Evolutionary conservation across 306 rosid genomes (phyloP).

Genomic region (Casuarina glauca): DNA sequence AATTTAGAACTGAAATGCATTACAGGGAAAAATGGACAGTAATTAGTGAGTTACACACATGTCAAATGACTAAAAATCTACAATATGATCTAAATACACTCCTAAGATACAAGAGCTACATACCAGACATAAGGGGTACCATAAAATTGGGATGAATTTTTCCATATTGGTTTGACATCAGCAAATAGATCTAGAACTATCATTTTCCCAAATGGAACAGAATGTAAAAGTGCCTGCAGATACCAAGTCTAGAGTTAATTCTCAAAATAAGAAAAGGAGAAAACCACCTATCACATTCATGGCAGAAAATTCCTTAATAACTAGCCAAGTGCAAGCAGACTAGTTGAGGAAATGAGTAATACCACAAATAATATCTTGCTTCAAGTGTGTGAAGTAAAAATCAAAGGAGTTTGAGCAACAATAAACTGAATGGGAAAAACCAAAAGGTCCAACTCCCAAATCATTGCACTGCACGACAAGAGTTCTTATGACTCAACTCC

Average conservation of each 20-base stretch:
- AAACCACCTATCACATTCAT: slow-evolving; percentile 2
- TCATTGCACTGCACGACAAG: neutral
- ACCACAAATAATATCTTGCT: neutral
- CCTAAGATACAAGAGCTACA: slow-evolving; percentile 25
- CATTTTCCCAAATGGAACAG: slow-evolving; percentile 91
- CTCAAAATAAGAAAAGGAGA: neutral
- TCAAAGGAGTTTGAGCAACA: neutral
- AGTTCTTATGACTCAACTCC: neutral
- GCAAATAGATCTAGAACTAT: slow-evolving; percentile 97
- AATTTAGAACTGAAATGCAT: slow-evolving; percentile 3
- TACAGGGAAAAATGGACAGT: neutral
- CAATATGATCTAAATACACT: slow-evolving; percentile 9
- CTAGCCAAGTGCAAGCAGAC: neutral
- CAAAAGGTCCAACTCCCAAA: neutral
- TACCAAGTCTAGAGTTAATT: slow-evolving; percentile 11
- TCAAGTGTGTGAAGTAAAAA: neutral
- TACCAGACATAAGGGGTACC: slow-evolving; percentile 96
- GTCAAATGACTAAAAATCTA: slow-evolving; percentile 9
- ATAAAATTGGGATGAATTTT: slow-evolving; percentile 79
- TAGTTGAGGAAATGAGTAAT: neutral
- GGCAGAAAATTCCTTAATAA: slow-evolving; percentile 12
- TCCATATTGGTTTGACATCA: slow-evolving; percentile 93
- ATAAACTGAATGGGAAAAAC: neutral
- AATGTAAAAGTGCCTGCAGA: slow-evolving; percentile 89
- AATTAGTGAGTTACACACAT: neutral